Conservation (phyloP, 768 basidiomycete species). For the Termitomyces sp. region DNA sequence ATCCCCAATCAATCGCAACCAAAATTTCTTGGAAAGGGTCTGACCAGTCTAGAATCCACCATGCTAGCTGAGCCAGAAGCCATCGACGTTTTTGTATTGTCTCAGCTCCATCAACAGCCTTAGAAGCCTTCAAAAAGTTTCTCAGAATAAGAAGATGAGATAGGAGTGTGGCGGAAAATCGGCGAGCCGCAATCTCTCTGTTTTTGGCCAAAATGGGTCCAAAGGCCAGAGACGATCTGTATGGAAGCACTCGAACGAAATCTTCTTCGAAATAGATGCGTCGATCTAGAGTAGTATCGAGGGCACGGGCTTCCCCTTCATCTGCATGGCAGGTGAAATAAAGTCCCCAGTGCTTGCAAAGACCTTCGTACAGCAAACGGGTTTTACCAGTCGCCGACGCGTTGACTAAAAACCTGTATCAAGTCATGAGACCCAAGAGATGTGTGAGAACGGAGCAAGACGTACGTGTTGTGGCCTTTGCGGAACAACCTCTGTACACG, state of each 20-base stretch:
- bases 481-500: background rate
- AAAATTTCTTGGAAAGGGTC: background rate
- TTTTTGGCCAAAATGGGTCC: background rate
- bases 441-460: background rate
- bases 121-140: background rate
- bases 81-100: background rate
- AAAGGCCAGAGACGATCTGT: background rate
- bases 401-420: conserved; percentile 1
- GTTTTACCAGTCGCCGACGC: conserved; percentile 4
- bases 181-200: background rate
- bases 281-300: background rate
- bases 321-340: background rate
- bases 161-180: background rate
- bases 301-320: background rate
- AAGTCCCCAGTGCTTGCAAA: background rate
- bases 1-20: background rate
- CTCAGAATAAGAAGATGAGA: background rate
- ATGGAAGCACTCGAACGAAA: background rate
- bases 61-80: background rate
- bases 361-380: background rate
- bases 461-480: background rate
- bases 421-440: background rate
- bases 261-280: background rate
- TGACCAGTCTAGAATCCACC: background rate
- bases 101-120: background rate